Evolutionary conservation across 257 asterid genomes (phyloP), one percentile per base, ranked within the genome.

Genomic region (Plectranthus barbatus): DNA sequence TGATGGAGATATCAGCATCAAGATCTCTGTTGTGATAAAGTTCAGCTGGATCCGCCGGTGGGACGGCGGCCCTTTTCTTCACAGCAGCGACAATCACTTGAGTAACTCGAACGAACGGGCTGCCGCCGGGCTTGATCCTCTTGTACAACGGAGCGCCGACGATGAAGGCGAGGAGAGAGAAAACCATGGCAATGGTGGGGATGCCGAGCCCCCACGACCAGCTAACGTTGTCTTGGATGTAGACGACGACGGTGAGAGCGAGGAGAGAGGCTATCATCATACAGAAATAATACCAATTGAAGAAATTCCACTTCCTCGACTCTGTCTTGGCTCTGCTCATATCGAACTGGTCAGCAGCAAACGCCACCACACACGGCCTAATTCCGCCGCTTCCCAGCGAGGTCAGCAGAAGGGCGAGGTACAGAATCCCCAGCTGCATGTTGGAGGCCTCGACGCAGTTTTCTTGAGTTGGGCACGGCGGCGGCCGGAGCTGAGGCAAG

Each of bases 121-220:
- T 91, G 6, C 98, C 96, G 0, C 87, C 88, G 0, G 91, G 95
- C 75, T 84, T 83, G 14, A 84, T 73, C 64, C 69, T 84, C 64
- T 51, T 74, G 56, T 91, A 91, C 66, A 83, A 72, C 9, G 84
- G 80, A 6, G 83, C 36, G 0, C 95, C 98, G 1, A 77, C 3
- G 9, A 84, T 14, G 69, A 91, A 88, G 4, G 56, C 81, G 0
- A 86, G 13, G 34, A 81, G 74, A 0, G 96, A 86, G 9, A 84
- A 34, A 0, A 60, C 90, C 84, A 91, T 77, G 36, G 94, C 90
- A 5, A 84, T 80, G 24, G 98, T 91, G 1, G 96, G 95, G 24
- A 91, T 81, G 1, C 96, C 94, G 12, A 91, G 89, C 1, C 96
- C 98, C 96, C 90, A 88, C 17, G 80, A 88, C 98, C 98, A 91